Conservation (phyloP, 257 asterid genomes). For the Rauvolfia tetraphylla region DNA sequence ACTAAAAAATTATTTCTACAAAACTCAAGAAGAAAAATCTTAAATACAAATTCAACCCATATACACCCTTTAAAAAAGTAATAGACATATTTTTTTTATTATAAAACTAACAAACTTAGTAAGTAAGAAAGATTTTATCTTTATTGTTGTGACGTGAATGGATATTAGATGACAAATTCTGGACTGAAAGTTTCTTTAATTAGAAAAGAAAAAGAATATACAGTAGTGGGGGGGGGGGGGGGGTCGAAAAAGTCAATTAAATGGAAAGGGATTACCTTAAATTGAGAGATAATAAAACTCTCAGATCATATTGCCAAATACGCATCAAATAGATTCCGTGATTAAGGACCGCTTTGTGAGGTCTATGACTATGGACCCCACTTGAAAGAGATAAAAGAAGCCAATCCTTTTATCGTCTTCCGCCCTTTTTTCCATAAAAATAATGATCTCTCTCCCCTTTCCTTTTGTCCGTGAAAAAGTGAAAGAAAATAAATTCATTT, state of each 20-base stretch:
- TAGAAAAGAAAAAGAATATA: no score
- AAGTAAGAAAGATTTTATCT: no score
- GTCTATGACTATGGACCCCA: neutral
- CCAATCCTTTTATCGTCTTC: neutral
- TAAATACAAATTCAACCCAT: no score
- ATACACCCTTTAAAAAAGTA: no score
- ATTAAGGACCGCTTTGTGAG: conserved; percentile 3
- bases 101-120: no score
- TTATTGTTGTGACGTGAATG: no score
- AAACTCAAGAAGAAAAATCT: no score
- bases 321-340: conserved; percentile 8
- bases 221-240: no score
- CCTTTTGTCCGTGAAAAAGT: neutral
- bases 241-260: conserved; percentile 8
- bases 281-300: neutral
- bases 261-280: neutral
- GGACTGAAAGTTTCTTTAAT: no score
- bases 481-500: no score
- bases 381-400: conserved; percentile 2
- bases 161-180: neutral
- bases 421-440: neutral
- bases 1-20: no score
- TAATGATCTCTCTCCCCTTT: neutral
- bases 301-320: conserved; percentile 1
- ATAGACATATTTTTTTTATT: no score